Conservation (phyloP, 768 basidiomycete genomes). For the Hebeloma cylindrosporum region DNA sequence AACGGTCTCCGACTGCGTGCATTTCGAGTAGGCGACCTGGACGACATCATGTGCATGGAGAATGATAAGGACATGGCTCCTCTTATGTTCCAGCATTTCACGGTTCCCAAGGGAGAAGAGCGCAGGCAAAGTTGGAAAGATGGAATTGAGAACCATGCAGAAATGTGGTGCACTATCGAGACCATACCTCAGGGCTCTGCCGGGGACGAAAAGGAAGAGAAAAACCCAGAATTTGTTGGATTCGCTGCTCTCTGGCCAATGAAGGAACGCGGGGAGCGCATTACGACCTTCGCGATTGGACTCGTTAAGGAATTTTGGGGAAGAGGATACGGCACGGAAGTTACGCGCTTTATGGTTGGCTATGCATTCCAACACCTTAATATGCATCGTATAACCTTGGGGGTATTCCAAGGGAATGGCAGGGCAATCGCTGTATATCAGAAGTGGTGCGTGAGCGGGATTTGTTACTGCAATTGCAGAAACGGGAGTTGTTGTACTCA, state of each 20-base stretch:
- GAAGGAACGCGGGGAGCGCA: conserved; percentile 3
- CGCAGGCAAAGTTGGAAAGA: conserved; percentile 4
- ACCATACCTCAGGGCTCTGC: neutral
- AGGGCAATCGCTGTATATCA: conserved; percentile 40
- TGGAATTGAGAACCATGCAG: neutral
- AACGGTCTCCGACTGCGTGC: conserved; percentile 1
- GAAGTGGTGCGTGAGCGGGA: conserved; percentile 39
- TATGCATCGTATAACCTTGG: conserved; percentile 41
- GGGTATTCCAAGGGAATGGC: conserved; percentile 37
- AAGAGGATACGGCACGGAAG: conserved; percentile 42
- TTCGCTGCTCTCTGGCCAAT: conserved; percentile 1
- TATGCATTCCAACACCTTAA: conserved; percentile 39
- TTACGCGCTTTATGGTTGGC: conserved; percentile 39
- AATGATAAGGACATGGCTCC: neutral
- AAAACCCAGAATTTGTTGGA: conserved; percentile 6
- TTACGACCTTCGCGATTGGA: conserved; percentile 2
- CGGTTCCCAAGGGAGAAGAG: conserved; percentile 1
- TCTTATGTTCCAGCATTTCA: neutral
- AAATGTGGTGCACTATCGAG: conserved; percentile 6
- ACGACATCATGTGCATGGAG: neutral
- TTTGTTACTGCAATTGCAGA: neutral
- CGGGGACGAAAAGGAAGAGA: too few species aligned
- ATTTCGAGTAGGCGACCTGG: conserved; percentile 1
- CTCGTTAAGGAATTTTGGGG: conserved; percentile 30
- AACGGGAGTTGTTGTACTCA: neutral